Base-by-base conservation (phyloP, 371 early-diverging fungal species). In the Rhizopus stolonifer region DNA sequence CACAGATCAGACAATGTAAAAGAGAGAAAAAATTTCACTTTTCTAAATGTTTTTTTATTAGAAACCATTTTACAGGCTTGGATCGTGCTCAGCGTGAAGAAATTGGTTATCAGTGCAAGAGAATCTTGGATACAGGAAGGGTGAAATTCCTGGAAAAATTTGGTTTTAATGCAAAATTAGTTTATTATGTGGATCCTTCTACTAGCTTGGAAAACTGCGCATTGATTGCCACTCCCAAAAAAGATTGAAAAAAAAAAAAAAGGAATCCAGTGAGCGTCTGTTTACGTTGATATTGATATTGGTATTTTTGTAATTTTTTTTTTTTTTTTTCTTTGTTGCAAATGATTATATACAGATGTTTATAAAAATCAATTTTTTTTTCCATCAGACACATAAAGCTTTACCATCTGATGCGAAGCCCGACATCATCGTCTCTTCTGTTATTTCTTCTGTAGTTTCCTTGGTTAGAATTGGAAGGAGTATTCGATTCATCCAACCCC, bases 171-270 rank as follows among this genome's bases (percentile, higher is more conserved):
- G 77, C 72, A 2, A 73, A 82, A 44, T 67, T 89, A 8, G 82
- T 88, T 3, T 84, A 88, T 56, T 89, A 88, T 63, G 83, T 82
- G 14, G 78, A 81, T 46, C 61, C 67, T 48, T 61, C 69, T n/a
- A 77, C 83, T 4, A 86, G 84, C 15, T 61, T 87, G 31, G 91
- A 88, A 57, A 91, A 91, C 58, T 74, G 87, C 42, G 88, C 87
- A 15, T 63, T 89, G 55, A 75, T 89, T 46, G 89, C 84, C 4
- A 60, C 52, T 10, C 61, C 61, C 8, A 51, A 40, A 22, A n/a
- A 42, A 14, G n/a, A 36, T 36, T 36, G 14, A 36, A 14, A 15
- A 11, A 36, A 14, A 8, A 15, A 36, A 29, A 29, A 29, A 29
- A 7, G 31, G 31, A 7, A 7, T 29, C 10, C 10, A 29, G 31